Percentiles rank a stretch among this genome's conserved stretches.
phyloP scores from a whole-genome alignment of 108 stramenopile genomes.

The Cyclotella atomus region DNA sequence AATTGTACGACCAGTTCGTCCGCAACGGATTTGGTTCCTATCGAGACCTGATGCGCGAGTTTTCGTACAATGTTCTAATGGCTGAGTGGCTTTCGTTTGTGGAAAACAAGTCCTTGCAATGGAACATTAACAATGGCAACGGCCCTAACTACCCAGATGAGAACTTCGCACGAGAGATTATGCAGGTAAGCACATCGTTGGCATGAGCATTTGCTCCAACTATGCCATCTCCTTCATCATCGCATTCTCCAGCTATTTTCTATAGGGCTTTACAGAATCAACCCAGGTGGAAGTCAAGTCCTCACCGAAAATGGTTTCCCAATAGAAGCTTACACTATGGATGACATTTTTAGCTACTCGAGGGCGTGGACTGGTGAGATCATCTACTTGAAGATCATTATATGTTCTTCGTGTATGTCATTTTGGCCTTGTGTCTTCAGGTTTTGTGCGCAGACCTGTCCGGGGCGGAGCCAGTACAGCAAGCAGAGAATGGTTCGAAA shows the following conservation, averaged over 20 bases:
- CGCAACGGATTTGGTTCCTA: conserved; percentile 48
- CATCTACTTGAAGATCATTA: background rate
- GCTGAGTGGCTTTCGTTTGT: conserved; percentile 61
- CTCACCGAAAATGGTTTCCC: conserved; percentile 41
- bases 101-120: conserved; percentile 35
- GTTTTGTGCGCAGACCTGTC: background rate
- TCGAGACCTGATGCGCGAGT: conserved; percentile 40
- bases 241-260: conserved; percentile 72
- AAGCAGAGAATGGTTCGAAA: conserved; percentile 11
- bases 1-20: conserved; percentile 53
- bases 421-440: background rate
- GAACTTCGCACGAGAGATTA: background rate
- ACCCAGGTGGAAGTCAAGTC: conserved; percentile 52
- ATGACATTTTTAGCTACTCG: conserved; percentile 46
- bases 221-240: too few relatives aligned
- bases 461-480: conserved; percentile 26
- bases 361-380: conserved; percentile 50
- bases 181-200: background rate
- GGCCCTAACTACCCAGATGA: conserved; percentile 24
- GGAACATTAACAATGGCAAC: conserved; percentile 8
- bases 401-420: background rate
- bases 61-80: conserved; percentile 59
- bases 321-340: conserved; percentile 47
- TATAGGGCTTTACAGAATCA: conserved; percentile 56
- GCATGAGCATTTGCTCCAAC: background rate